phyloP scores from a whole-genome alignment of 345 rosid species.

The Leavenworthia alabamica region DNA sequence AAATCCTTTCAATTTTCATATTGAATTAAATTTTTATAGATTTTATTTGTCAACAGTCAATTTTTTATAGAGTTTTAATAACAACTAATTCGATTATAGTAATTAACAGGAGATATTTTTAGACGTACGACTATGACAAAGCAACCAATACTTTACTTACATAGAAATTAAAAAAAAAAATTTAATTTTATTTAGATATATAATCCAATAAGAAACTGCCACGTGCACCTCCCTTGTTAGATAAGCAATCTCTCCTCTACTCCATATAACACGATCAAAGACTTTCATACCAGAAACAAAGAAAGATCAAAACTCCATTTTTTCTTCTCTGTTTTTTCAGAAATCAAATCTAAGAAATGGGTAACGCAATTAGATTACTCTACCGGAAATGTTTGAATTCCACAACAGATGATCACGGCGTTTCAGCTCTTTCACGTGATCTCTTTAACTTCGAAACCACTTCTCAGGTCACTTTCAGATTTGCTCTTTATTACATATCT shows the following conservation, averaged over 20 bases:
- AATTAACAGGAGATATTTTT: too few species aligned
- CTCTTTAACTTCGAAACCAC: slow-evolving; percentile 64
- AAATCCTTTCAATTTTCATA: too few species aligned
- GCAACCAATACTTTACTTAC: slow-evolving; percentile 6
- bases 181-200: background rate
- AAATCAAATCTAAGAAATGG: slow-evolving; percentile 32
- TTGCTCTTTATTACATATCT: background rate
- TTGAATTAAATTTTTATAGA: too few species aligned
- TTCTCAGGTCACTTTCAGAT: slow-evolving; percentile 48
- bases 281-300: slow-evolving; percentile 23
- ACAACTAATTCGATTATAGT: too few species aligned
- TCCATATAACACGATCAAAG: slow-evolving; percentile 20
- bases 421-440: slow-evolving; percentile 78
- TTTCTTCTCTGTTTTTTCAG: slow-evolving; percentile 1
- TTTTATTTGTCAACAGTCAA: too few species aligned
- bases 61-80: too few species aligned
- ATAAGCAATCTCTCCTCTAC: slow-evolving; percentile 16
- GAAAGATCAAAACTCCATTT: slow-evolving; percentile 3
- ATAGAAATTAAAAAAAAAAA: background rate
- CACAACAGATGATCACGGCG: slow-evolving; percentile 42
- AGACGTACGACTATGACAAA: too few species aligned
- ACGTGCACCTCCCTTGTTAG: slow-evolving; percentile 14
- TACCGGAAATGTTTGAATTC: slow-evolving; percentile 42
- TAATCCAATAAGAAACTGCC: slow-evolving; percentile 1
- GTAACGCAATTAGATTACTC: slow-evolving; percentile 48